A percentile compares a stretch with the other conserved stretches of the same genome.
Evolutionary conservation across 116 monocot genomes (phyloP).

Genomic region (Trichopus zeylanicus): DNA sequence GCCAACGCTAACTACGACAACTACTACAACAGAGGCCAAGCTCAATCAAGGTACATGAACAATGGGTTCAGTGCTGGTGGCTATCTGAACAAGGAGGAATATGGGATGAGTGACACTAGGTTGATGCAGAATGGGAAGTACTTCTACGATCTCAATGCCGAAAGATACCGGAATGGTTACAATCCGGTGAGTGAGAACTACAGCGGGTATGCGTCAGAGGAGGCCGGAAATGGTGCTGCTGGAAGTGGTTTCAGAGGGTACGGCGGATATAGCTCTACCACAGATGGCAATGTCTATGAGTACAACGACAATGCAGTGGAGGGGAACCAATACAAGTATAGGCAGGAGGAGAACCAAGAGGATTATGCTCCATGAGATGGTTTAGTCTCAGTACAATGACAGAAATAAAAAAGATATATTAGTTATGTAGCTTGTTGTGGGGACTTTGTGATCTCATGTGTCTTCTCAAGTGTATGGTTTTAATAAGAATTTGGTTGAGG

Average conservation of each 20-base stretch:
- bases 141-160: conserved; percentile 13
- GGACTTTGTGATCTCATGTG: too few species aligned
- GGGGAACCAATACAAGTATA: not conserved
- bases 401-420: too few species aligned
- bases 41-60: not conserved
- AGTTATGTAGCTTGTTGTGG: too few species aligned
- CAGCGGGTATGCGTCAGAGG: not conserved
- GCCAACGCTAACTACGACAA: not conserved
- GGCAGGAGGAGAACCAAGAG: too few species aligned
- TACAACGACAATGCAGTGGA: not conserved
- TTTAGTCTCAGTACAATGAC: too few species aligned
- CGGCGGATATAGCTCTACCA: not conserved
- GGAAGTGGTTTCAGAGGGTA: not conserved
- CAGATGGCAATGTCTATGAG: not conserved
- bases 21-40: not conserved
- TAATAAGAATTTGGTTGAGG: too few species aligned
- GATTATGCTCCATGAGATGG: too few species aligned
- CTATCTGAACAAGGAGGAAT: not conserved
- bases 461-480: too few species aligned
- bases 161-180: not conserved
- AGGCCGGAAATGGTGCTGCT: not conserved
- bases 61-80: not conserved
- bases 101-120: conserved; percentile 25
- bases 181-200: not conserved
- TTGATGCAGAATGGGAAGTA: conserved; percentile 25